Evolutionary conservation across 306 rosid species (phyloP).

Genomic region (Oxytropis ochrocephala): DNA sequence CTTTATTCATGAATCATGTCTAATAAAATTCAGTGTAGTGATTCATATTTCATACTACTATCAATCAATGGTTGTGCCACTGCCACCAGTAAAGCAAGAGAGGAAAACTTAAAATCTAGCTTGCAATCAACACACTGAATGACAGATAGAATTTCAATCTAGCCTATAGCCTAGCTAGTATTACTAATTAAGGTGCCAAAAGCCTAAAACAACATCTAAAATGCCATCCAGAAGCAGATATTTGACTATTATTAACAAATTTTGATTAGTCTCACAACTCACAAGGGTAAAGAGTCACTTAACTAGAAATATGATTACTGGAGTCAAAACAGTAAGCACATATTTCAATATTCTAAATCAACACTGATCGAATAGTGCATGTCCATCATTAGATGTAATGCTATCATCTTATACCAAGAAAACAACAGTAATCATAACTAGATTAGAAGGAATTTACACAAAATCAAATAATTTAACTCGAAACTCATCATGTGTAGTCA

Average conservation of each 20-base stretch:
- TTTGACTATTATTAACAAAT: not conserved
- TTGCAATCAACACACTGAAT: not conserved
- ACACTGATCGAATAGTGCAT: not conserved
- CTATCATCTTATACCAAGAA: not conserved
- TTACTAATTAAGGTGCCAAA: not conserved
- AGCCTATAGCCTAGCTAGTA: not conserved
- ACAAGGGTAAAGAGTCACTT: not conserved
- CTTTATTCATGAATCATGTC: too few species aligned
- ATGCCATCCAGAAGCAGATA: not conserved
- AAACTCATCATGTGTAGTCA: not conserved
- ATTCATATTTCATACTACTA: not conserved
- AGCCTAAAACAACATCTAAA: not conserved
- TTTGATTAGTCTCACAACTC: not conserved
- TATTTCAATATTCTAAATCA: not conserved
- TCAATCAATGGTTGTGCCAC: not conserved
- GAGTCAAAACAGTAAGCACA: not conserved
- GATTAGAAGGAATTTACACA: not conserved
- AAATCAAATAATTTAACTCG: not conserved
- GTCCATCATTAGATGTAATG: not conserved
- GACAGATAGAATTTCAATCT: not conserved
- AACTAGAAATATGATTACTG: not conserved
- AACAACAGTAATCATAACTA: not conserved
- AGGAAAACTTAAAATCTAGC: not conserved
- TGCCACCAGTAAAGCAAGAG: not conserved
- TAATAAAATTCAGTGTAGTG: not conserved